These are phyloP conservation scores for Cystobasidium sp. DNA, from an alignment of 1,284 basidiomycete genomes.

Conservation along the genomic window DNA sequence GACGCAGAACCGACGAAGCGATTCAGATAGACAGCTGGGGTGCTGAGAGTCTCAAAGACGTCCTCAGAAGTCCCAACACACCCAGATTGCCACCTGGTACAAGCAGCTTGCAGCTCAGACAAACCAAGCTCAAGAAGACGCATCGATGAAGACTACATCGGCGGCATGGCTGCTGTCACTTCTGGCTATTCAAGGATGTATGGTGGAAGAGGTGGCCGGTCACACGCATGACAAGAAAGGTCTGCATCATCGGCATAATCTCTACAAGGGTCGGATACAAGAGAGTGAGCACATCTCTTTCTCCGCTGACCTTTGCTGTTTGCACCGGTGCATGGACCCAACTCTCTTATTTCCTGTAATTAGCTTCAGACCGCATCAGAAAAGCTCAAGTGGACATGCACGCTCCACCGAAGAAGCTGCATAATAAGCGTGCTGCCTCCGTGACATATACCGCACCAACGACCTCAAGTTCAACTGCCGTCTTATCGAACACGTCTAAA, in stretches of 20 bases:
- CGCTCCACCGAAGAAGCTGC: background rate
- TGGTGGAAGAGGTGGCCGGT: background rate
- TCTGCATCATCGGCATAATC: background rate
- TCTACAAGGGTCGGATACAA: background rate
- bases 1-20: too few species aligned
- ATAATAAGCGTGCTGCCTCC: background rate
- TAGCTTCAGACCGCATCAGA: background rate
- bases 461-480: background rate
- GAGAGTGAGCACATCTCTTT: too few species aligned
- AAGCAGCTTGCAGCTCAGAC: background rate
- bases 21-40: too few species aligned
- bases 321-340: too few species aligned
- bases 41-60: too few species aligned
- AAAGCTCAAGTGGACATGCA: background rate
- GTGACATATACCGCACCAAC: background rate
- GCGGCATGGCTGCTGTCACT: background rate
- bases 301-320: too few species aligned
- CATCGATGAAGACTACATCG: background rate
- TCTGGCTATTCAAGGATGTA: background rate
- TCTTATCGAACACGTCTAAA: too few species aligned
- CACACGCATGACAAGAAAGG: background rate
- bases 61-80: too few species aligned
- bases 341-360: background rate
- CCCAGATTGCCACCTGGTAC: background rate
- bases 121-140: background rate